Conservation (phyloP, 169 alveolate genomes). For the Babesia bigemina region DNA sequence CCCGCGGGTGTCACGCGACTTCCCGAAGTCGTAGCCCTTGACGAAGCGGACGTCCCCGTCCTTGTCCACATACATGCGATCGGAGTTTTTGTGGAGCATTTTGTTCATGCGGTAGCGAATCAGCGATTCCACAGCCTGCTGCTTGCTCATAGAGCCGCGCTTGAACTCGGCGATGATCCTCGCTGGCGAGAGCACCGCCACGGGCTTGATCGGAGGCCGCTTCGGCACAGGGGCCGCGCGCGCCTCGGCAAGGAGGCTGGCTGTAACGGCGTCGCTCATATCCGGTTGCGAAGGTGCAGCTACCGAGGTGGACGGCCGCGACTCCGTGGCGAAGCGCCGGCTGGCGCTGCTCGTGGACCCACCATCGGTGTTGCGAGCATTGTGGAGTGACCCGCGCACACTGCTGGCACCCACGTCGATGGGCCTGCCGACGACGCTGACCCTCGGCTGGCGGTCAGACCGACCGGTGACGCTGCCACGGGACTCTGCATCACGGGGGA, state of each 20-base stretch:
- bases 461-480: not conserved
- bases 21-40: constrained; percentile 65
- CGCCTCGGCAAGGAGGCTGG: constrained; percentile 8
- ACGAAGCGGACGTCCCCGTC: constrained; percentile 65
- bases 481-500: not conserved
- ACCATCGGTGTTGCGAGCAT: not conserved
- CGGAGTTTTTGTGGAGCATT: constrained; percentile 58
- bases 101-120: constrained; percentile 51
- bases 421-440: constrained; percentile 16
- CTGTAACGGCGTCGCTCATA: not conserved
- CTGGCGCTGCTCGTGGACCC: not conserved
- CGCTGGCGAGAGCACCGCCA: constrained; percentile 53
- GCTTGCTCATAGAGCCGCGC: constrained; percentile 42
- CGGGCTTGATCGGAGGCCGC: constrained; percentile 37
- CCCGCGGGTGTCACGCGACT: constrained; percentile 42
- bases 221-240: constrained; percentile 8
- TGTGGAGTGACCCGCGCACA: not conserved
- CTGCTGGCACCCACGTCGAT: constrained; percentile 5
- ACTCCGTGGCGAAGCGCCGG: not conserved
- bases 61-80: constrained; percentile 62
- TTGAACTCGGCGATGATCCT: constrained; percentile 46
- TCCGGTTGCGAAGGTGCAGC: not conserved
- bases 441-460: not conserved
- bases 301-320: not conserved
- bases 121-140: constrained; percentile 62